A percentile compares a stretch with the other conserved stretches of the same genome.
Conservation (phyloP, 2,329 filamentous ascomycete species). For the Fusarium bactridioides region DNA sequence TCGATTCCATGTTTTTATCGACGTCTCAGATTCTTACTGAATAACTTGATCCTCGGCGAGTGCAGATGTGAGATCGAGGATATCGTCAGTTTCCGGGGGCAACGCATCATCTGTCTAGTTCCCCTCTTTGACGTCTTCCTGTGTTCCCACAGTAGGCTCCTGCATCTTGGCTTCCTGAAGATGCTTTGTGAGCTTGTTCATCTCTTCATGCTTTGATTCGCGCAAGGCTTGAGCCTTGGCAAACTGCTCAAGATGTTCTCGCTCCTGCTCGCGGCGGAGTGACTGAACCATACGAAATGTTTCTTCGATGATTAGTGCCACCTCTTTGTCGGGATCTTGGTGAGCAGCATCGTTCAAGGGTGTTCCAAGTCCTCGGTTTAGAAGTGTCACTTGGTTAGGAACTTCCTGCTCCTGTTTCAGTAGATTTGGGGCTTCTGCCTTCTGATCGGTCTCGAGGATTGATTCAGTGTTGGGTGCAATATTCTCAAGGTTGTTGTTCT, state of each 20-base stretch:
- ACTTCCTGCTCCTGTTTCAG: background rate
- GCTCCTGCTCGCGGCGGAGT: background rate
- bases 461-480: background rate
- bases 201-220: background rate
- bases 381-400: background rate
- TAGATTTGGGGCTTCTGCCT: background rate
- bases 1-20: too few species aligned
- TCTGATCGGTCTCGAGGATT: background rate
- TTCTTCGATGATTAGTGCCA: background rate
- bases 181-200: background rate
- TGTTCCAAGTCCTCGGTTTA: background rate
- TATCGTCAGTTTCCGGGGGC: background rate
- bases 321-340: background rate
- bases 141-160: background rate
- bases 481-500: background rate
- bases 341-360: background rate
- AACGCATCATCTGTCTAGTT: background rate
- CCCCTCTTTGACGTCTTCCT: background rate
- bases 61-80: background rate
- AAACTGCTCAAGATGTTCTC: background rate
- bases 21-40: background rate
- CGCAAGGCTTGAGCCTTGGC: background rate
- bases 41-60: background rate
- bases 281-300: background rate
- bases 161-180: background rate